phyloP scores from a whole-genome alignment of 148 eudicot species.

The Fagopyrum homotropicum region DNA sequence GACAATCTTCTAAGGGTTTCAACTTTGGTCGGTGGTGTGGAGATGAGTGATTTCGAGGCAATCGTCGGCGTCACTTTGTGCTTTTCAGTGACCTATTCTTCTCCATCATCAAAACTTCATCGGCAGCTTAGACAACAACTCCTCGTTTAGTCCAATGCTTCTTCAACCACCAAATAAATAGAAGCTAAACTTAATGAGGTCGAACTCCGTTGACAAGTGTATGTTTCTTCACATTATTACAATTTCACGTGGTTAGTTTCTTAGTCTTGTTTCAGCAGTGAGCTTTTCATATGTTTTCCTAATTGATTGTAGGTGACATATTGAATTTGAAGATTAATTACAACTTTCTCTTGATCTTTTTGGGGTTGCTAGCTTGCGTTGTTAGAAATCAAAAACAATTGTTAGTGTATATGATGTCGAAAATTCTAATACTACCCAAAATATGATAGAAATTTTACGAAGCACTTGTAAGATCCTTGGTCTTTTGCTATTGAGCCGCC shows the following conservation, averaged over 20 bases:
- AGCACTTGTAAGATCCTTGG: too few relatives aligned
- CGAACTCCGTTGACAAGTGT: too few relatives aligned
- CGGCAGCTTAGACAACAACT: too few relatives aligned
- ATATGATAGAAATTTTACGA: conserved; percentile 49
- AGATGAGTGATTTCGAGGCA: conserved; percentile 12
- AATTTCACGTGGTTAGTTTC: neutral
- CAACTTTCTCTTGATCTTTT: neutral
- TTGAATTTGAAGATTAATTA: neutral
- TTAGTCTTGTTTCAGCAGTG: neutral
- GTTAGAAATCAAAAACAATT: neutral
- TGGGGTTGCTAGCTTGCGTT: neutral
- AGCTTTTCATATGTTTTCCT: neutral
- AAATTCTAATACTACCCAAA: neutral
- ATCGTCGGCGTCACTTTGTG: too few relatives aligned
- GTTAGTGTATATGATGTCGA: neutral
- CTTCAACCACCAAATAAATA: too few relatives aligned
- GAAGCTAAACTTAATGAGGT: too few relatives aligned
- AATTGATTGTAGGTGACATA: neutral
- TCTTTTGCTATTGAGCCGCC: too few relatives aligned
- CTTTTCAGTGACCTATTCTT: too few relatives aligned
- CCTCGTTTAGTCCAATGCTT: too few relatives aligned
- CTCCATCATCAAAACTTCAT: too few relatives aligned
- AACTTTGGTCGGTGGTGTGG: conserved; percentile 16
- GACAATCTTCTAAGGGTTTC: too few relatives aligned
- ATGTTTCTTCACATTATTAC: neutral